These are phyloP conservation scores for Diaporthe helianthi DNA, from an alignment of 2,329 filamentous ascomycete genomes.

Conservation along the genomic window DNA sequence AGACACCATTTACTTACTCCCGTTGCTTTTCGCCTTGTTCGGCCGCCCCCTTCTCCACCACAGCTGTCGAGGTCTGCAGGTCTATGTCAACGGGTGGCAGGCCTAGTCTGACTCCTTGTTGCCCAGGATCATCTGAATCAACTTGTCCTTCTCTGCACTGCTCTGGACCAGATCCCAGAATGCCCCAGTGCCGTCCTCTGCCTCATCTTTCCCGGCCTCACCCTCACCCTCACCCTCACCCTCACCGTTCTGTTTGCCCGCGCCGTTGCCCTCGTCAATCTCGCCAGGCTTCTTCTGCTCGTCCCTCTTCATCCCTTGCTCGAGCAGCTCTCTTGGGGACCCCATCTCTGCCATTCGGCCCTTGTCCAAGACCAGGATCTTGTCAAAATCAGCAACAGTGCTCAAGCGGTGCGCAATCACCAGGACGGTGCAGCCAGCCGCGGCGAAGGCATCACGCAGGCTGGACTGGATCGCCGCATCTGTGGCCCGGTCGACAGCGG, in stretches of 20 bases:
- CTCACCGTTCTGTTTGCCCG: conserved; percentile 27
- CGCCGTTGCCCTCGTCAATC: background rate
- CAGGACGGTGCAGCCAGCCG: conserved; percentile 61
- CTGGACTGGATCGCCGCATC: conserved; percentile 64
- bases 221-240: conserved; percentile 1
- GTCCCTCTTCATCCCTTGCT: conserved; percentile 44
- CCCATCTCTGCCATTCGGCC: conserved; percentile 55
- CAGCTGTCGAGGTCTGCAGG: background rate
- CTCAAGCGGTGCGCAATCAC: conserved; percentile 49
- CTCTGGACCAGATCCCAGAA: conserved; percentile 43
- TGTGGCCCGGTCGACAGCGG: conserved; percentile 62
- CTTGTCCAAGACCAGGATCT: conserved; percentile 55
- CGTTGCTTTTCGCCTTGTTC: background rate
- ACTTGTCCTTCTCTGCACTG: conserved; percentile 41
- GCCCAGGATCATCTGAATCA: conserved; percentile 42
- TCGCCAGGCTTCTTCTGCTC: conserved; percentile 24
- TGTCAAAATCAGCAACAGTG: conserved; percentile 60
- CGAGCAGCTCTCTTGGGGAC: conserved; percentile 48
- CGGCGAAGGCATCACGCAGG: conserved; percentile 55
- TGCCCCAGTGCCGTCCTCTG: conserved; percentile 37
- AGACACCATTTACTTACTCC: background rate
- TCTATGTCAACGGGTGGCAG: no score
- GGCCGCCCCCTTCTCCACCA: background rate
- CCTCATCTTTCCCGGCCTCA: conserved; percentile 25
- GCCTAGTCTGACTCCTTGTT: conserved; percentile 23